Base-by-base conservation (phyloP, 2,329 filamentous ascomycete species). In the Epichloe gansuensis region DNA sequence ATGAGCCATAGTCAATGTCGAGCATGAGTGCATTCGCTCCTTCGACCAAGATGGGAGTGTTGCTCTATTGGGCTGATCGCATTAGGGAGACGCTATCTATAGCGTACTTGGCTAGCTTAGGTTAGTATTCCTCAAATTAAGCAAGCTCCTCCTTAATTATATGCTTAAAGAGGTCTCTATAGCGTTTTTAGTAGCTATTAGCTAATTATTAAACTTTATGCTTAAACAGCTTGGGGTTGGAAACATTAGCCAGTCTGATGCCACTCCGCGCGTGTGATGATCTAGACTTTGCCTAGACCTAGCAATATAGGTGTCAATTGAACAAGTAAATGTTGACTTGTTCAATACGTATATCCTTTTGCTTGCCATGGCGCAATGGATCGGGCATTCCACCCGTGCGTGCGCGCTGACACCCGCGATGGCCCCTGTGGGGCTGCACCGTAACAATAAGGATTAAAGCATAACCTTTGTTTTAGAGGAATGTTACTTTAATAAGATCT, bases 101-200 rank as follows among this genome's bases (percentile, higher is more conserved):
- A 54, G 82, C 76, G 58, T 79, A 85, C 3, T 31, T 31, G 7
- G 72, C 72, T 27, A 88, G 72, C 60, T 73, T 74, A 54, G 70
- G 66, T 31, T 80, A 74, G 64, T 81, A 81, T 38, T 72, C 70
- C 62, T 78, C 74, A 68, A 83, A 87, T 41, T 72, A 71, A 17
- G 64, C 65, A 56, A 89, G 76, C 69, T 89, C 85, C 36, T 81
- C 80, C 58, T 89, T 83, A 6, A 83, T 74, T 55, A 89, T 80
- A 63, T 80, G 79, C 57, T 80, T 64, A 51, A 85, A 67, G 27
- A 86, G 67, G 57, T 84, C 78, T 7, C 85, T 84, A 59, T 81
- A 89, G 49, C 83, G 73, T 69, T 84, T 82, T 73, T 72, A 50
- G 87, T 71, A 58, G 76, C 76, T 80, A 5, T 67, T 59, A 8